phyloP scores from a whole-genome alignment of 768 basidiomycete genomes.

The Erythrobasidium yunnanense region DNA sequence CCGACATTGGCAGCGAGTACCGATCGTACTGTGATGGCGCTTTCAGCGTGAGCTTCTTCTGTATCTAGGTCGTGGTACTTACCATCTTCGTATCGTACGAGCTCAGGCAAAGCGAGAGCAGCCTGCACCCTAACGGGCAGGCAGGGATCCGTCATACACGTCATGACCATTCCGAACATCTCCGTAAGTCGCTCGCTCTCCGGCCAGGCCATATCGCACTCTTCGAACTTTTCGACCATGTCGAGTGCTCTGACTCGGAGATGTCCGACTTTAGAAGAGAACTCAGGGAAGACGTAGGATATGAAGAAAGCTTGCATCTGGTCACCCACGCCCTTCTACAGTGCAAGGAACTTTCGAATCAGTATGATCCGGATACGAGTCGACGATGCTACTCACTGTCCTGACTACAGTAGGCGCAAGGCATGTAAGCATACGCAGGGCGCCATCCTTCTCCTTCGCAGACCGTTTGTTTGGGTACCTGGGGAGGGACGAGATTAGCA shows the following conservation, averaged over 20 bases:
- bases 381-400: slow-evolving; percentile 51
- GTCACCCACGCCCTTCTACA: slow-evolving; percentile 51
- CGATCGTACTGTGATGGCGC: slow-evolving; percentile 49
- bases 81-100: slow-evolving; percentile 48
- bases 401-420: slow-evolving; percentile 70
- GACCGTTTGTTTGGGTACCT: slow-evolving; percentile 35
- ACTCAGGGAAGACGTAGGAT: slow-evolving; percentile 63
- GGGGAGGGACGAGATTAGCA: background rate
- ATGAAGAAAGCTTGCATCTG: slow-evolving; percentile 68
- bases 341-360: background rate
- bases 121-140: slow-evolving; percentile 77
- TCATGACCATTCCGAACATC: slow-evolving; percentile 39
- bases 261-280: slow-evolving; percentile 57
- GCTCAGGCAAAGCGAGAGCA: slow-evolving; percentile 64
- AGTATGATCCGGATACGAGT: background rate
- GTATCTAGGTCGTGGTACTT: background rate
- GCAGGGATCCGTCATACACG: slow-evolving; percentile 63
- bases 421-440: slow-evolving; percentile 67
- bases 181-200: slow-evolving; percentile 46
- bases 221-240: slow-evolving; percentile 63
- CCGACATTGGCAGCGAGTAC: slow-evolving; percentile 66
- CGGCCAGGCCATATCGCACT: slow-evolving; percentile 58
- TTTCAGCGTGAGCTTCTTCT: background rate
- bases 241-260: slow-evolving; percentile 71
- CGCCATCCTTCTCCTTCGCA: slow-evolving; percentile 65